Percentiles rank a stretch among this genome's conserved stretches.
phyloP scores from a whole-genome alignment of 225 moss, liverwort and hornwort genomes.

The Lunularia cruciata region DNA sequence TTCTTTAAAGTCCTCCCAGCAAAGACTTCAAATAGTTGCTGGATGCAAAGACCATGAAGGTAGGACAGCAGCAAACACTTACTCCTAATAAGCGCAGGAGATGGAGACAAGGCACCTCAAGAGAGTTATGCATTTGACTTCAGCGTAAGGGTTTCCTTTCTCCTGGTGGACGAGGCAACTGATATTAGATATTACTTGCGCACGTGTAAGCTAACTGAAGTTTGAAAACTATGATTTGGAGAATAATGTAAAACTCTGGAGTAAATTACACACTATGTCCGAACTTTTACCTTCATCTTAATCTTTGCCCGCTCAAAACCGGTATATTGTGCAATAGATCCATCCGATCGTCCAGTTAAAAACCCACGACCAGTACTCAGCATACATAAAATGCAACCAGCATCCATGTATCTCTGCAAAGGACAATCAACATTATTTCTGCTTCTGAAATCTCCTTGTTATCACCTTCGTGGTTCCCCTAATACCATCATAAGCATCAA shows the following conservation, averaged over 20 bases:
- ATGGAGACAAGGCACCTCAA: slow-evolving; percentile 36
- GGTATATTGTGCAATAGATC: slow-evolving; percentile 43
- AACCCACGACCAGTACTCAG: slow-evolving; percentile 53
- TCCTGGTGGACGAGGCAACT: slow-evolving; percentile 32
- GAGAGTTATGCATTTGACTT: slow-evolving; percentile 41
- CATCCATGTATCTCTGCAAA: slow-evolving; percentile 48
- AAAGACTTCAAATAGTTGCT: too few species aligned
- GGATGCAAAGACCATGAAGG: neutral
- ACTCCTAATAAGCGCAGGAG: slow-evolving; percentile 10
- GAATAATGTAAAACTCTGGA: neutral
- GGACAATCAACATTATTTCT: neutral
- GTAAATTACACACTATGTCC: neutral
- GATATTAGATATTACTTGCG: neutral
- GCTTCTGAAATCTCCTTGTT: too few species aligned
- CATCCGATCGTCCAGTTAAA: slow-evolving; percentile 53
- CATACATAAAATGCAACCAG: slow-evolving; percentile 47
- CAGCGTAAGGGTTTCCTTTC: slow-evolving; percentile 40
- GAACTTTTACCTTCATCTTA: slow-evolving; percentile 44
- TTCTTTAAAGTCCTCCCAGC: too few species aligned
- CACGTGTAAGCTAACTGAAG: neutral
- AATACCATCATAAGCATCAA: too few species aligned
- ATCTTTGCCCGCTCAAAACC: slow-evolving; percentile 66
- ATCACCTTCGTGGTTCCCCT: too few species aligned
- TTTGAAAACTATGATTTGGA: neutral
- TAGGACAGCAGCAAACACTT: slow-evolving; percentile 14